Conservation (phyloP, 768 basidiomycete species). For the Hypholoma sublateritium region DNA sequence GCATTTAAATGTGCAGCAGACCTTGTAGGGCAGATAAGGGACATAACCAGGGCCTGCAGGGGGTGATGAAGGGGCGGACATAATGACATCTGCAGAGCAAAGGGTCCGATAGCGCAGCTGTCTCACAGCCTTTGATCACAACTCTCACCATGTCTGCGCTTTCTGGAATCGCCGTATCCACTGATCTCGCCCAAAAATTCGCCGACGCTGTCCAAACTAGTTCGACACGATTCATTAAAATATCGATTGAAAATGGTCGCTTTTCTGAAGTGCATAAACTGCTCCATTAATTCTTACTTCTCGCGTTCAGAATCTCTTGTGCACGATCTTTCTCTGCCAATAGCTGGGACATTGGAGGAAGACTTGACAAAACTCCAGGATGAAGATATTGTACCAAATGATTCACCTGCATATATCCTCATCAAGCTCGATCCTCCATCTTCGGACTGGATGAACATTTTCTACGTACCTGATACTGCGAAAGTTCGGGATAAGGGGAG, state of each 20-base stretch:
- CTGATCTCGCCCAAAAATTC: slow-evolving; percentile 56
- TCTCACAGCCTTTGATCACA: slow-evolving; percentile 15
- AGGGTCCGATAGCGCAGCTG: slow-evolving; percentile 3
- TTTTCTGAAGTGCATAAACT: slow-evolving; percentile 9
- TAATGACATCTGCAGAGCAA: slow-evolving; percentile 14
- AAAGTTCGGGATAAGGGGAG: slow-evolving; percentile 79
- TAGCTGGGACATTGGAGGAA: slow-evolving; percentile 51
- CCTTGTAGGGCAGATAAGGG: slow-evolving; percentile 55
- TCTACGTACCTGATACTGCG: slow-evolving; percentile 82
- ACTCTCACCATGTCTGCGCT: slow-evolving; percentile 61
- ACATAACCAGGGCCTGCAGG: slow-evolving; percentile 28
- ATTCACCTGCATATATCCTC: slow-evolving; percentile 75
- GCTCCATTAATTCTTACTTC: slow-evolving; percentile 16
- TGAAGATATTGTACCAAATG: slow-evolving; percentile 49
- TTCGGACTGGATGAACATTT: slow-evolving; percentile 70
- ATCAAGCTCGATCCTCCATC: slow-evolving; percentile 59
- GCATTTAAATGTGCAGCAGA: slow-evolving; percentile 19
- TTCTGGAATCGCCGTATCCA: slow-evolving; percentile 68
- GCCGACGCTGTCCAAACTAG: slow-evolving; percentile 53
- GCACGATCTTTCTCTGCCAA: slow-evolving; percentile 49
- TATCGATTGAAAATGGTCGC: slow-evolving; percentile 74
- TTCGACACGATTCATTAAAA: slow-evolving; percentile 70
- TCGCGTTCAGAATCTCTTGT: slow-evolving; percentile 62
- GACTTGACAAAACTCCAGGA: slow-evolving; percentile 62
- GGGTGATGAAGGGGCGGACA: slow-evolving; percentile 28